A percentile compares a stretch with the other conserved stretches of the same genome.
Evolutionary conservation across 768 basidiomycete species (phyloP).

Genomic region (Phanerodontia chrysosporium): DNA sequence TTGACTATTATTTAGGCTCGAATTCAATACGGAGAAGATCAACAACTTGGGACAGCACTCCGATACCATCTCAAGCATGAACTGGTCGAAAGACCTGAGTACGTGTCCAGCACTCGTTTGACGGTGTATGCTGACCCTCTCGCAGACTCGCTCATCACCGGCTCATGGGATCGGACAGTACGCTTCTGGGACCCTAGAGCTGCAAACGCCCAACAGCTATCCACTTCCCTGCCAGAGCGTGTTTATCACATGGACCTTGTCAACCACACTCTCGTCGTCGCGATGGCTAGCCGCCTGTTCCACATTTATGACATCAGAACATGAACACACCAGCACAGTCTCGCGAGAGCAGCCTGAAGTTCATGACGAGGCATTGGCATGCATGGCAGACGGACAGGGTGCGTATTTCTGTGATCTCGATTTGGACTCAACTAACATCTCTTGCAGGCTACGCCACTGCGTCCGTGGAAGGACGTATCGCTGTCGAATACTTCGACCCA

Average conservation of each 20-base stretch:
- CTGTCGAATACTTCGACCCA: conserved; percentile 95
- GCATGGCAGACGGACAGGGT: conserved; percentile 94
- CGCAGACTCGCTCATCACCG: conserved; percentile 71
- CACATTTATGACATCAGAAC: conserved; percentile 85
- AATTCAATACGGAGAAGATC: conserved; percentile 69
- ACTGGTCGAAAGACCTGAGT: conserved; percentile 66
- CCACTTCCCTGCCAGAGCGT: conserved; percentile 72
- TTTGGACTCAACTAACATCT: background rate
- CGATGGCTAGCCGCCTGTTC: conserved; percentile 88
- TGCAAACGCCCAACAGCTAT: conserved; percentile 49
- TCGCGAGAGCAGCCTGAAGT: conserved; percentile 91
- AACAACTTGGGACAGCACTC: conserved; percentile 76
- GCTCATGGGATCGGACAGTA: conserved; percentile 89
- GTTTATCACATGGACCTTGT: conserved; percentile 82
- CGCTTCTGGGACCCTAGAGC: conserved; percentile 85
- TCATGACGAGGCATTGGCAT: conserved; percentile 90
- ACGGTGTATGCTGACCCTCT: background rate
- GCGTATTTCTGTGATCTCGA: conserved; percentile 16
- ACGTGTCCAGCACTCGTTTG: conserved; percentile 21
- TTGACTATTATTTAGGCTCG: conserved; percentile 49
- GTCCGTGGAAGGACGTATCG: conserved; percentile 93
- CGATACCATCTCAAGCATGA: conserved; percentile 75
- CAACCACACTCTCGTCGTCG: conserved; percentile 78
- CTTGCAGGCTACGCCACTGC: conserved; percentile 78
- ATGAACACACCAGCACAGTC: conserved; percentile 73